Percentiles rank a stretch among this genome's conserved stretches.
phyloP scores from a whole-genome alignment of 805 yeast genomes.

The Saccharomycopsis sp. region DNA sequence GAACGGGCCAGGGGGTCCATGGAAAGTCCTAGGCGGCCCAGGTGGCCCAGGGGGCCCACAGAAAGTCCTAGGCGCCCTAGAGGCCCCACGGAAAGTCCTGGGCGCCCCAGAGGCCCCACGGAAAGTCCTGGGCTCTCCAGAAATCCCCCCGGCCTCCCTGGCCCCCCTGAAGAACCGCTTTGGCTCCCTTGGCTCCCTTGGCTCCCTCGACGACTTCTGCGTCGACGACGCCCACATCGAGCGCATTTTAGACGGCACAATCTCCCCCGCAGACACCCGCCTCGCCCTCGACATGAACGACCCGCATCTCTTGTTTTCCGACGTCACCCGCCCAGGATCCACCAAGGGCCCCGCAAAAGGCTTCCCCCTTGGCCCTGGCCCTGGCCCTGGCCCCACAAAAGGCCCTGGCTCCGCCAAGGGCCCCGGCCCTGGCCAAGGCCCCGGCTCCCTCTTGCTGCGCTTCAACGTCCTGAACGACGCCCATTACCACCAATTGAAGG shows the following conservation, averaged over 20 bases:
- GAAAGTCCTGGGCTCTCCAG: slow-evolving; percentile 21
- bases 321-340: too few relatives aligned
- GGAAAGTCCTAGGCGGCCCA: too few relatives aligned
- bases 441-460: slow-evolving; percentile 51
- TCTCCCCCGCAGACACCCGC: slow-evolving; percentile 23
- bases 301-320: slow-evolving; percentile 64
- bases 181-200: not conserved
- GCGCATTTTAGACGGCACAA: slow-evolving; percentile 63
- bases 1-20: too few relatives aligned
- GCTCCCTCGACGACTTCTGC: slow-evolving; percentile 30
- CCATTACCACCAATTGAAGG: slow-evolving; percentile 74
- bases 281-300: slow-evolving; percentile 80
- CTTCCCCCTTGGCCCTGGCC: too few relatives aligned
- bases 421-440: slow-evolving; percentile 37
- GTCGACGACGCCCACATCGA: slow-evolving; percentile 58
- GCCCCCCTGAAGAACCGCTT: not conserved
- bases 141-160: slow-evolving; percentile 21
- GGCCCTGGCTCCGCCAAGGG: too few relatives aligned
- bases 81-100: not conserved
- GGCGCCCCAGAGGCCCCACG: too few relatives aligned
- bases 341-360: slow-evolving; percentile 46
- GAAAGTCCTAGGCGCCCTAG: too few relatives aligned
- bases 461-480: slow-evolving; percentile 86
- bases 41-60: too few relatives aligned
- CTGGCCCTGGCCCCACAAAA: too few relatives aligned